phyloP scores from a whole-genome alignment of 1,284 basidiomycete genomes.

The Cryptococcus sp. region DNA sequence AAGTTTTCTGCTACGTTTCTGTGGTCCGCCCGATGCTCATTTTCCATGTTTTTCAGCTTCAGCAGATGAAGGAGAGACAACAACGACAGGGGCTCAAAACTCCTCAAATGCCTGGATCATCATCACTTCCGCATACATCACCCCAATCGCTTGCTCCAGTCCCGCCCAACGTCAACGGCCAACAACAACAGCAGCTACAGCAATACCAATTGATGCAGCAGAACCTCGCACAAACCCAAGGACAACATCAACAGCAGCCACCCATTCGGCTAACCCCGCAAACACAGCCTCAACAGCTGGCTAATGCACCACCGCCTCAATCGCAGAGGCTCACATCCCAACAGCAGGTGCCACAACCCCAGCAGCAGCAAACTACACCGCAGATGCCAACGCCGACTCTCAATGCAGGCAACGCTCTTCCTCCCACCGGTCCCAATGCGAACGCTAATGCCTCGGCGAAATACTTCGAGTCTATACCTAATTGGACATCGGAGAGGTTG shows the following conservation, averaged over 20 bases:
- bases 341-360: conserved; percentile 6
- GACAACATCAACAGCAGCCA: not conserved
- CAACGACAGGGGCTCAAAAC: conserved; percentile 15
- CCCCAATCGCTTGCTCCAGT: conserved; percentile 11
- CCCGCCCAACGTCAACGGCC: not conserved
- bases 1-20: not conserved
- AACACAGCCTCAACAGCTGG: not conserved
- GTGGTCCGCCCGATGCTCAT: not conserved
- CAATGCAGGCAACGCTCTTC: not conserved
- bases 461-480: conserved; percentile 11
- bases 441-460: not conserved
- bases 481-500: conserved; percentile 12
- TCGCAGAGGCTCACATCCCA: not conserved
- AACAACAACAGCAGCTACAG: conserved; percentile 1
- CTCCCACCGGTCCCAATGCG: not conserved
- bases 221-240: conserved; percentile 8
- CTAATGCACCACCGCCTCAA: not conserved
- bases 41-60: conserved; percentile 3
- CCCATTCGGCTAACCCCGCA: not conserved
- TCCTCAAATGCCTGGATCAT: conserved; percentile 15
- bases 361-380: conserved; percentile 4
- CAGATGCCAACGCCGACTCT: conserved; percentile 1
- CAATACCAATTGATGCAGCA: conserved; percentile 14
- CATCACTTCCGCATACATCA: conserved; percentile 12
- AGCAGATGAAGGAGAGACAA: conserved; percentile 7